Evolutionary conservation across 805 yeast species (phyloP), one percentile per base, ranked within the genome.

Genomic region (Yarrowia osloensis): DNA sequence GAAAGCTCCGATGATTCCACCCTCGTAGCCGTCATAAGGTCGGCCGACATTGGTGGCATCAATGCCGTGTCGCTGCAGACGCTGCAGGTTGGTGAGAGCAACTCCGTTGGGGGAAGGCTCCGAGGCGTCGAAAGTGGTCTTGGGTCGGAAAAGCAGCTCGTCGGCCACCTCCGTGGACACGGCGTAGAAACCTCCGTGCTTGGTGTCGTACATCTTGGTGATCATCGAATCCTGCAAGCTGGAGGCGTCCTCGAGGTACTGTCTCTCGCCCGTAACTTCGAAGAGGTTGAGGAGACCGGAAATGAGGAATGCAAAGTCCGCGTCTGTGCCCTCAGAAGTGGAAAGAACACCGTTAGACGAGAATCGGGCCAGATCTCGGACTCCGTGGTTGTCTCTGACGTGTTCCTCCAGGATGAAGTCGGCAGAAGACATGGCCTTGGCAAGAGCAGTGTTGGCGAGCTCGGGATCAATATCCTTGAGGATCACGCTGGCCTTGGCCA

Each of bases 101-200:
- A 78, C 70, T 15, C 78, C 78, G 62, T 79, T 77, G 22, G 79
- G 70, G 31, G 77, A 73, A 1, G 81, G 81, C 68, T 76, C 80
- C 1, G 78, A 77, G 22, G 75, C 67, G 63, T 79, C 81, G 44
- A 74, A 75, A 17, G 75, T 77, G 59, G 69, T 67, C 70, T 78
- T 78, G 52, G 79, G 77, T n/a, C 79, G 70, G 69, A 75, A 70
- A 21, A 75, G 70, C 24, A 77, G 71, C 52, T 73, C 70, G 13
- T 71, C 67, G 59, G 70, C 68, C 17, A 70, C 70, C 19, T 24
- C 37, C 12, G 68, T 65, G 31, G 68, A 37, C 29, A 67, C 71
- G 11, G 72, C 68, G 70, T 69, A 78, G 66, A 71, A 78, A 8
- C 77, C 80, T 6, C 78, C 77, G 17, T 73, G 68, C 15, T 72